A percentile compares a stretch with the other conserved stretches of the same genome.
These are phyloP conservation scores for Lasiosphaeria ovina DNA, from an alignment of 495 filamentous ascomycete species.

Conservation along the genomic window DNA sequence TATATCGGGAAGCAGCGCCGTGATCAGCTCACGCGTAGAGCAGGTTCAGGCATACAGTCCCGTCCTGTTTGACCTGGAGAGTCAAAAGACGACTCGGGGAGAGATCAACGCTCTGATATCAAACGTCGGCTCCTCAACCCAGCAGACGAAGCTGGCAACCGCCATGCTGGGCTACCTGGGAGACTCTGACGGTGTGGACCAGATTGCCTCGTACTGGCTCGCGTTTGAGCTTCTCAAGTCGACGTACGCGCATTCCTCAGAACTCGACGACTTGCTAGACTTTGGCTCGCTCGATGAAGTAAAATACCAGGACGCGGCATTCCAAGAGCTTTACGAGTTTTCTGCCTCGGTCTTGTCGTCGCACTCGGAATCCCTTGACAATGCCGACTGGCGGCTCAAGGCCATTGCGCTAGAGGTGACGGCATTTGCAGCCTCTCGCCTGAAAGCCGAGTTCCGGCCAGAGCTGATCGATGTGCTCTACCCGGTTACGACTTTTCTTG, in stretches of 20 bases:
- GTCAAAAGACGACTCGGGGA: conserved; percentile 60
- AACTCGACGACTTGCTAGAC: conserved; percentile 67
- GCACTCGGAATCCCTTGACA: conserved; percentile 43
- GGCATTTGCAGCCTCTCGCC: conserved; percentile 66
- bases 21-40: conserved; percentile 26
- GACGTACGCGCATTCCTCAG: conserved; percentile 45
- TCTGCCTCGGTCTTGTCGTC: conserved; percentile 63
- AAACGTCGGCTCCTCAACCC: conserved; percentile 41
- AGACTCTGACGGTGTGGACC: conserved; percentile 50
- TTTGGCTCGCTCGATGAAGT: conserved; percentile 38
- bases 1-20: conserved; percentile 21
- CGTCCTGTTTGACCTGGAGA: conserved; percentile 61
- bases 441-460: conserved; percentile 66
- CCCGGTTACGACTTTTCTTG: conserved; percentile 81
- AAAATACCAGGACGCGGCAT: conserved; percentile 52
- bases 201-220: conserved; percentile 79
- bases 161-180: conserved; percentile 60
- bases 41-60: conserved; percentile 53
- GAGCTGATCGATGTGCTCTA: conserved; percentile 93
- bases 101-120: conserved; percentile 48
- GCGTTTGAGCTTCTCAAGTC: conserved; percentile 66
- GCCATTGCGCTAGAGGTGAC: conserved; percentile 74
- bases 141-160: conserved; percentile 49
- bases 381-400: conserved; percentile 64
- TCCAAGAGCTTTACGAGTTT: conserved; percentile 78